Conservation (phyloP, 2,329 filamentous ascomycete species). For the Stemphylium vesicarium region DNA sequence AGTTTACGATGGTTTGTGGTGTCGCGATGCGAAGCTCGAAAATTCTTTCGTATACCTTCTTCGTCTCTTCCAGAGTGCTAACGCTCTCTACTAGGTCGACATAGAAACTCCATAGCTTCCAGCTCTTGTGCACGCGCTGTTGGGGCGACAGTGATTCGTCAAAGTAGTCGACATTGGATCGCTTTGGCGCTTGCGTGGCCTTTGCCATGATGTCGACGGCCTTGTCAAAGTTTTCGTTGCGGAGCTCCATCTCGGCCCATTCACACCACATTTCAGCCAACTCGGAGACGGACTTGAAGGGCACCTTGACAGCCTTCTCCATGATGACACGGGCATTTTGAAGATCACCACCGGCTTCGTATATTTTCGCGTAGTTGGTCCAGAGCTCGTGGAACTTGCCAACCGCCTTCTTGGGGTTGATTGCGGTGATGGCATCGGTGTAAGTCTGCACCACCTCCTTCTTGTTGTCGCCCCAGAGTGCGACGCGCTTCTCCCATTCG, state of each 20-base stretch:
- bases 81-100: constrained; percentile 97
- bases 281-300: constrained; percentile 96
- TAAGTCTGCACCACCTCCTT: constrained; percentile 92
- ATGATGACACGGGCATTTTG: constrained; percentile 88
- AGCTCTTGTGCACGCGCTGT: constrained; percentile 97
- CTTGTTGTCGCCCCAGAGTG: constrained; percentile 92
- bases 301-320: constrained; percentile 97
- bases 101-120: constrained; percentile 99
- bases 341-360: constrained; percentile 85
- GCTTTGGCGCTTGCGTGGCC: constrained; percentile 93
- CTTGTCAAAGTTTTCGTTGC: constrained; percentile 93
- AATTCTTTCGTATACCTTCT: constrained; percentile 93
- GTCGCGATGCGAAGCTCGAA: constrained; percentile 98
- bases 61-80: constrained; percentile 86
- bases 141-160: constrained; percentile 93
- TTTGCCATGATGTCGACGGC: constrained; percentile 97
- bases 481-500: constrained; percentile 98
- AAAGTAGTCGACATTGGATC: constrained; percentile 99
- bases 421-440: constrained; percentile 88
- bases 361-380: constrained; percentile 97
- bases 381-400: constrained; percentile 95
- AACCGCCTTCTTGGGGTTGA: constrained; percentile 91
- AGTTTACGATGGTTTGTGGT: constrained; percentile 98
- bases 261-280: constrained; percentile 98
- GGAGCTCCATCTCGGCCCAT: constrained; percentile 98